Conservation (phyloP, 495 filamentous ascomycete genomes). For the Rhizodiscina lignyota region DNA sequence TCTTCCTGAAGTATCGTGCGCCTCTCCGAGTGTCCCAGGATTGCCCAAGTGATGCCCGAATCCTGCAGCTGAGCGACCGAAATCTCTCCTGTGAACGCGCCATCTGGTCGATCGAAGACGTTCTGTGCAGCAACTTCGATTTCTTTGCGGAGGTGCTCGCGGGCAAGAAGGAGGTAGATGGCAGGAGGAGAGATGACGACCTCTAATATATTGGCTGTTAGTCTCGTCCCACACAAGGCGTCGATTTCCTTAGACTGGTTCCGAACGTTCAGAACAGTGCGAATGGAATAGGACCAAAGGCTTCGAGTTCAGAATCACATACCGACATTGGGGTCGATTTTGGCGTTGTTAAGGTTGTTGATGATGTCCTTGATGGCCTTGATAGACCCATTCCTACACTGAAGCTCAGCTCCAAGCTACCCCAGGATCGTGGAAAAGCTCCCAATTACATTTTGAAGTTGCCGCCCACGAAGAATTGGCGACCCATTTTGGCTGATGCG, state of each 20-base stretch:
- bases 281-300: background rate
- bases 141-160: slow-evolving; percentile 47
- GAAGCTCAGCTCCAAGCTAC: slow-evolving; percentile 11
- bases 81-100: slow-evolving; percentile 96
- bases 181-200: slow-evolving; percentile 84
- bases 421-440: slow-evolving; percentile 9
- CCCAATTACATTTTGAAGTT: slow-evolving; percentile 88
- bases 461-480: slow-evolving; percentile 98
- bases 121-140: slow-evolving; percentile 86
- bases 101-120: slow-evolving; percentile 89
- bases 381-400: slow-evolving; percentile 73
- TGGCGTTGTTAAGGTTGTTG: slow-evolving; percentile 65
- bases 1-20: slow-evolving; percentile 72
- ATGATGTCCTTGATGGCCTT: slow-evolving; percentile 77
- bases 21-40: slow-evolving; percentile 88
- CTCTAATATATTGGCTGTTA: slow-evolving; percentile 33
- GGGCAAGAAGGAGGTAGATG: slow-evolving; percentile 76
- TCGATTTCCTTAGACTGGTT: background rate
- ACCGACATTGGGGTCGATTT: slow-evolving; percentile 54
- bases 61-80: slow-evolving; percentile 79
- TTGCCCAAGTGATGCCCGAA: slow-evolving; percentile 68
- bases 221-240: background rate
- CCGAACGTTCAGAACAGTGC: no score
- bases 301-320: slow-evolving; percentile 22
- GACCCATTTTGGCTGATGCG: slow-evolving; percentile 45